A percentile compares a stretch with the other conserved stretches of the same genome.
These are phyloP conservation scores for Calonectria ilicicola DNA, from an alignment of 2,329 filamentous ascomycete species.

Conservation along the genomic window DNA sequence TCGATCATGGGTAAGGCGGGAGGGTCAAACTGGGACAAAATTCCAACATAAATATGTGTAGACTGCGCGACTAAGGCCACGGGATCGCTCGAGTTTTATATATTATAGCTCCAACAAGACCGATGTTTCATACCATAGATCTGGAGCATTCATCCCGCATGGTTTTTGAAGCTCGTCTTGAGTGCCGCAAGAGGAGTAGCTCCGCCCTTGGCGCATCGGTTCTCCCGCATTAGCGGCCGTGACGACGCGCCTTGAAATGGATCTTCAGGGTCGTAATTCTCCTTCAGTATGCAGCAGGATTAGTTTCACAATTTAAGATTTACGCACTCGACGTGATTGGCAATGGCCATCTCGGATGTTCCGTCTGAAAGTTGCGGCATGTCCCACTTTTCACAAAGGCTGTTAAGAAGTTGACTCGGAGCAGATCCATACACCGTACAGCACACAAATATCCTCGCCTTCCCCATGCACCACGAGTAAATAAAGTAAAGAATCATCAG, in stretches of 20 bases:
- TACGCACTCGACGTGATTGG: background rate
- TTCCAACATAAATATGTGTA: background rate
- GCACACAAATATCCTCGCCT: too few relatives aligned
- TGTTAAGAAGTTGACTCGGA: background rate
- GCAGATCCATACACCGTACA: too few relatives aligned
- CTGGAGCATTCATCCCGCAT: background rate
- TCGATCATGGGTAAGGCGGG: background rate
- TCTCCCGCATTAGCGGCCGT: background rate
- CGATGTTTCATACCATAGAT: background rate
- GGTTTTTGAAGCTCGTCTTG: background rate
- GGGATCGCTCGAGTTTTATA: background rate
- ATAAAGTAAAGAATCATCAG: too few relatives aligned
- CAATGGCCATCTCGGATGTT: background rate
- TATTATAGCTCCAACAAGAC: background rate
- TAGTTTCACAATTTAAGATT: background rate
- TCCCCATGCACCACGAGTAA: too few relatives aligned
- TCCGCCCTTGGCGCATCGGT: background rate
- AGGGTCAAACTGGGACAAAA: background rate
- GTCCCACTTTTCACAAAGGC: background rate
- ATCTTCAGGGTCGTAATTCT: background rate
- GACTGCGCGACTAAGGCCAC: background rate
- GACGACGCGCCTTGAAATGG: background rate
- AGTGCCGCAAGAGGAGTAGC: background rate
- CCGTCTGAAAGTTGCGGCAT: background rate
- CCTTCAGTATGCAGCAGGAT: background rate